Conservation (phyloP, 2,329 filamentous ascomycete genomes). For the Didymellaceae sp. region DNA sequence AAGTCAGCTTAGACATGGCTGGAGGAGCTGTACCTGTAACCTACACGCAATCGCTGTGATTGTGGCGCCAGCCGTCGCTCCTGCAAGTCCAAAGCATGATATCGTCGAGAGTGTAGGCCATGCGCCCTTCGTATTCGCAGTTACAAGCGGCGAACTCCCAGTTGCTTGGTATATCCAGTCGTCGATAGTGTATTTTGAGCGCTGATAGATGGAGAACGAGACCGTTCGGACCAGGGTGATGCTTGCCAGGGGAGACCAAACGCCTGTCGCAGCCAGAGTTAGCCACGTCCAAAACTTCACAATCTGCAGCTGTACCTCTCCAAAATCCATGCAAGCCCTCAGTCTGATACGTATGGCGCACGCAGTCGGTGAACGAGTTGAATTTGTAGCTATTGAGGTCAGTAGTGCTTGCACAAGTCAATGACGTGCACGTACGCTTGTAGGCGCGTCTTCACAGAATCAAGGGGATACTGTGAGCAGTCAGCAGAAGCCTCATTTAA, state of each 20-base stretch:
- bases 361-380: slow-evolving; percentile 74
- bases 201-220: slow-evolving; percentile 81
- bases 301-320: slow-evolving; percentile 55
- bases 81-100: slow-evolving; percentile 77
- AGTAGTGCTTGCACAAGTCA: slow-evolving; percentile 13
- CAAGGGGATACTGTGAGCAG: slow-evolving; percentile 71
- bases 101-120: slow-evolving; percentile 77
- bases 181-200: slow-evolving; percentile 75
- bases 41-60: slow-evolving; percentile 80
- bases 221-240: slow-evolving; percentile 79
- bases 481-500: slow-evolving; percentile 25
- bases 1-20: slow-evolving; percentile 17
- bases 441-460: slow-evolving; percentile 89
- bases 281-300: slow-evolving; percentile 7
- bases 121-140: slow-evolving; percentile 73
- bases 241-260: slow-evolving; percentile 79
- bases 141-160: slow-evolving; percentile 73
- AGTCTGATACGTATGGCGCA: slow-evolving; percentile 72
- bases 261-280: slow-evolving; percentile 55
- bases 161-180: slow-evolving; percentile 70
- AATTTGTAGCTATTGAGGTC: slow-evolving; percentile 66
- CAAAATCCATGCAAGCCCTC: slow-evolving; percentile 60
- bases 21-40: slow-evolving; percentile 10
- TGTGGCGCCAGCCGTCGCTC: slow-evolving; percentile 77
- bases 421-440: slow-evolving; percentile 63